These are phyloP conservation scores for Claviceps purpurea DNA, from an alignment of 2,329 filamentous ascomycete species.

Conservation along the genomic window DNA sequence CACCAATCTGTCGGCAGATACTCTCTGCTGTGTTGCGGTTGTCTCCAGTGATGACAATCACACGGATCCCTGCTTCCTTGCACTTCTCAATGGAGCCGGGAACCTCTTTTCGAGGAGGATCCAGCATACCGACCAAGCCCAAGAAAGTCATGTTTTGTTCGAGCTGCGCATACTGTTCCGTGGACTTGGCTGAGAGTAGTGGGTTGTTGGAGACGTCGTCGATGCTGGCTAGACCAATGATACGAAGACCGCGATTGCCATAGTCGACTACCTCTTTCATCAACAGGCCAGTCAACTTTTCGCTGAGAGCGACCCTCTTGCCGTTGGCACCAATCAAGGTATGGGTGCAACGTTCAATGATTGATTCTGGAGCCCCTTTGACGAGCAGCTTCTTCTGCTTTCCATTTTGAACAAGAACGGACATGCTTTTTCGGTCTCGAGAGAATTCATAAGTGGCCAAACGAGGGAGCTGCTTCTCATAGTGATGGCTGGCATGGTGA, in stretches of 20 bases:
- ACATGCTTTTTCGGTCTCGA: constrained; percentile 98
- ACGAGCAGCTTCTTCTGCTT: constrained; percentile 71
- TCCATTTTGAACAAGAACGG: constrained; percentile 67
- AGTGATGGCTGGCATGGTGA: constrained; percentile 72
- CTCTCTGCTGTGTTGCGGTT: constrained; percentile 96
- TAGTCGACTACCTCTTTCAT: constrained; percentile 75
- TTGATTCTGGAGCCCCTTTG: constrained; percentile 90
- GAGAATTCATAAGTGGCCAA: constrained; percentile 94
- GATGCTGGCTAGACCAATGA: constrained; percentile 82
- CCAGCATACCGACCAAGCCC: constrained; percentile 89
- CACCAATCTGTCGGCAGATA: constrained; percentile 92
- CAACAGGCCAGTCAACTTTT: constrained; percentile 56
- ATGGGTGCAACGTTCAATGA: constrained; percentile 84
- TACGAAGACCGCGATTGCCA: constrained; percentile 81
- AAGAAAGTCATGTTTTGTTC: constrained; percentile 93
- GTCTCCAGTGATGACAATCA: constrained; percentile 96
- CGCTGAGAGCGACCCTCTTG: constrained; percentile 59
- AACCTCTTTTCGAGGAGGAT: constrained; percentile 89
- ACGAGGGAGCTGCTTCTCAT: constrained; percentile 61
- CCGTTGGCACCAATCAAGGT: constrained; percentile 66
- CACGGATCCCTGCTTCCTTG: constrained; percentile 83
- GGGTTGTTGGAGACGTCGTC: constrained; percentile 61
- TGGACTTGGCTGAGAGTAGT: constrained; percentile 66
- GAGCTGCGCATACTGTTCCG: constrained; percentile 69
- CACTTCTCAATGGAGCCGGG: constrained; percentile 76